These are phyloP conservation scores for Vachellia collinsii DNA, from an alignment of 306 rosid species.

Conservation along the genomic window DNA sequence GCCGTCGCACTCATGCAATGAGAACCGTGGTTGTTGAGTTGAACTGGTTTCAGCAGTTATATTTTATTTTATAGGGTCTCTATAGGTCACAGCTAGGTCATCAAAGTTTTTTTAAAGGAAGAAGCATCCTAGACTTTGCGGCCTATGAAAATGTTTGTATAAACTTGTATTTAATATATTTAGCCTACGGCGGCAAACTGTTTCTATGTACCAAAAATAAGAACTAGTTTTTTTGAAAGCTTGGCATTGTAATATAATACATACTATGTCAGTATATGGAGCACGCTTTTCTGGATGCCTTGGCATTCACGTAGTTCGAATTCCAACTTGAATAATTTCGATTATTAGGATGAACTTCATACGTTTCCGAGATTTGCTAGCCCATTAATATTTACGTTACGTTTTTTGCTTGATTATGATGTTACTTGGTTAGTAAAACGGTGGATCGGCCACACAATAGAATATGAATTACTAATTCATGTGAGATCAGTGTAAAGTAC, in stretches of 20 bases:
- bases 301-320: not conserved
- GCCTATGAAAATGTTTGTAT: conserved; percentile 34
- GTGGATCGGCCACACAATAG: too few relatives aligned
- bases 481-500: too few relatives aligned
- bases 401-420: not conserved
- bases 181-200: not conserved
- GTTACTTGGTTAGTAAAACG: too few relatives aligned
- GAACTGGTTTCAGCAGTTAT: not conserved
- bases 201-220: not conserved
- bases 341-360: not conserved
- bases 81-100: conserved; percentile 36
- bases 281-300: not conserved
- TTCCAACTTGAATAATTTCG: not conserved
- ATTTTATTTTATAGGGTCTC: not conserved
- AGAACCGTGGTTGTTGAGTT: conserved; percentile 18
- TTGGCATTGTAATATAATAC: not conserved
- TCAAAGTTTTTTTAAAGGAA: conserved; percentile 37
- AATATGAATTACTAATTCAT: too few relatives aligned
- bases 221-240: not conserved
- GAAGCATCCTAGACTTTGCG: conserved; percentile 37
- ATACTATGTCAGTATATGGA: not conserved
- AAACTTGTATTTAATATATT: conserved; percentile 21
- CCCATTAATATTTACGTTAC: not conserved
- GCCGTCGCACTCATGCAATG: conserved; percentile 66
- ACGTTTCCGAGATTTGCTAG: not conserved